Conservation (phyloP, 2,329 filamentous ascomycete genomes). For the Monosporascus sp. region DNA sequence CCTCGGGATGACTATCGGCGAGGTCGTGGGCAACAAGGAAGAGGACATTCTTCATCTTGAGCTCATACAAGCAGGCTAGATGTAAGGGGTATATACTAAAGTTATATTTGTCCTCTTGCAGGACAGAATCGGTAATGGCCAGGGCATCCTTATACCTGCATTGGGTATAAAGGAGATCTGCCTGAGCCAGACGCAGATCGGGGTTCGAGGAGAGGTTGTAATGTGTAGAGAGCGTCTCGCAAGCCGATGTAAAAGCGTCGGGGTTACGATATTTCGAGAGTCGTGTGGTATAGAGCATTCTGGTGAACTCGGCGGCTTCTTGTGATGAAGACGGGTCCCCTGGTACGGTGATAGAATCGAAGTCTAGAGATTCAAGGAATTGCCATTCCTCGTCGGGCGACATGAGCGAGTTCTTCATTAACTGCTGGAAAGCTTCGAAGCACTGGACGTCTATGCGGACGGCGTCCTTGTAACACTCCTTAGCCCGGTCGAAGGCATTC, state of each 20-base stretch:
- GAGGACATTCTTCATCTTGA: slow-evolving; percentile 77
- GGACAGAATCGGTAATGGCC: slow-evolving; percentile 73
- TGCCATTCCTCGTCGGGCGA: slow-evolving; percentile 83
- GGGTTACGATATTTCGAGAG: slow-evolving; percentile 94
- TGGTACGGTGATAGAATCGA: slow-evolving; percentile 69
- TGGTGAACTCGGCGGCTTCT: slow-evolving; percentile 88
- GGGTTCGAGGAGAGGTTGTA: slow-evolving; percentile 84
- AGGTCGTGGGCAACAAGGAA: slow-evolving; percentile 91
- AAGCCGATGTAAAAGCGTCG: slow-evolving; percentile 73
- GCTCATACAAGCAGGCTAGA: slow-evolving; percentile 83
- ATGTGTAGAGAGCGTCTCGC: slow-evolving; percentile 87
- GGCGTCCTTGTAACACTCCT: slow-evolving; percentile 97
- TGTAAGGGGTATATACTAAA: slow-evolving; percentile 86
- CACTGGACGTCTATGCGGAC: slow-evolving; percentile 96
- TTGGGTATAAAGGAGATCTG: slow-evolving; percentile 89
- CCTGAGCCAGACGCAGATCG: slow-evolving; percentile 83
- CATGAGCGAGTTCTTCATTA: slow-evolving; percentile 95
- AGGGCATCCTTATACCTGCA: slow-evolving; percentile 89
- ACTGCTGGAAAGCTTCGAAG: slow-evolving; percentile 95
- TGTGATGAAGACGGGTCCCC: slow-evolving; percentile 65
- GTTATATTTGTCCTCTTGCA: slow-evolving; percentile 81
- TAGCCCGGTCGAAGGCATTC: slow-evolving; percentile 93
- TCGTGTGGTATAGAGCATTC: slow-evolving; percentile 92
- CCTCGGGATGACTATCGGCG: slow-evolving; percentile 83
- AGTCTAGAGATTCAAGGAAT: slow-evolving; percentile 83